phyloP scores from a whole-genome alignment of 2,329 filamentous ascomycete genomes.

The Diplodia intermedia region DNA sequence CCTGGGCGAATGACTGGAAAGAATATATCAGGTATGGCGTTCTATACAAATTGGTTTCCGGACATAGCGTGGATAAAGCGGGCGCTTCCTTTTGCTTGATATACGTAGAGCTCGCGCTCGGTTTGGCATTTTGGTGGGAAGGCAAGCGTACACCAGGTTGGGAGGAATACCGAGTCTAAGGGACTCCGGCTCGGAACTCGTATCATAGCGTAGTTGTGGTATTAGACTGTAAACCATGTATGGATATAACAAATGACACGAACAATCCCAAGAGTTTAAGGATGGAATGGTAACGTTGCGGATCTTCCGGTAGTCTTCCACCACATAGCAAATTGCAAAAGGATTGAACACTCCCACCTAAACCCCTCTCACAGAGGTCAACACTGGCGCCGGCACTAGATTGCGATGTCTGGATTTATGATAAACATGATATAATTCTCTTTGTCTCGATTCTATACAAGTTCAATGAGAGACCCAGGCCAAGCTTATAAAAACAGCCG shows the following conservation, averaged over 20 bases:
- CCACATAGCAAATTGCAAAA: too few species aligned
- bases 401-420: too few species aligned
- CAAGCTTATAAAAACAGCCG: too few species aligned
- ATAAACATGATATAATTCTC: background rate
- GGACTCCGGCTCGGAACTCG: background rate
- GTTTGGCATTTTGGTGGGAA: background rate
- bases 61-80: background rate
- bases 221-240: background rate
- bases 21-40: background rate
- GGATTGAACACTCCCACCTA: too few species aligned
- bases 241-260: background rate
- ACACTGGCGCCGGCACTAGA: too few species aligned
- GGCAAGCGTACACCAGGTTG: background rate
- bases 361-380: too few species aligned
- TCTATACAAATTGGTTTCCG: background rate
- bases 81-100: background rate
- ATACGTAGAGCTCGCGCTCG: background rate
- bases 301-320: too few species aligned
- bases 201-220: background rate
- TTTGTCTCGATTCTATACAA: constrained; percentile 2
- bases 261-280: too few species aligned
- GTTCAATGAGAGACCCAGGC: background rate
- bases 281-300: too few species aligned
- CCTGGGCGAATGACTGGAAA: background rate
- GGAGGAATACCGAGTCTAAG: background rate